Evolutionary conservation across 352 stramenopile species (phyloP), one percentile per base, ranked within the genome.

Genomic region (Pythium guiyangense): DNA sequence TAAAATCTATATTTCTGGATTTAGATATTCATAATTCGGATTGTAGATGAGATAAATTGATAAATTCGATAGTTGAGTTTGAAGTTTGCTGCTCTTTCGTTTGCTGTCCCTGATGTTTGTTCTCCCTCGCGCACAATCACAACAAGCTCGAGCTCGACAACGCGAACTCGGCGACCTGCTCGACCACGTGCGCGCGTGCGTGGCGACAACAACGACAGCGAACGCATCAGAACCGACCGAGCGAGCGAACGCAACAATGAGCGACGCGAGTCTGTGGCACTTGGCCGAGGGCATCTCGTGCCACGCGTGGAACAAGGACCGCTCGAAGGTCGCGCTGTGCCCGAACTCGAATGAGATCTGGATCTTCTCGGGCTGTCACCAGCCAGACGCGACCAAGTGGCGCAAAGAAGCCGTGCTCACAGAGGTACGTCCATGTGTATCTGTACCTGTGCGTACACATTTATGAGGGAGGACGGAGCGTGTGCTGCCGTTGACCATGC

Each of bases 321-420:
- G 83, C 44, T 89, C 84, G 43, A 94, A 95, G 65, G 59, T 97
- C 35, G 91, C 91, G 50, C 74, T 97, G n/a, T 94, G 84, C 69
- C 88, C 91, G 31, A 97, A 97, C 73, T 83, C 82, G 58, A 97
- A 97, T 69, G 86, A 96, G 60, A 94, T 97, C 64, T 94, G 88
- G 79, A 96, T 97, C 69, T 97, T 88, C 71, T 87, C 82, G 49
- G 82, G 82, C 57, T 96, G 86, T 67, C 82, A 89, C 42, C 65
- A 78, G 40, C 47, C 74, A 1, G 87, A 97, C 42, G 77, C 73
- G 50, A 66, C 74, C 63, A 80, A 93, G 59, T 96, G 83, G 86
- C 84, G 84, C 62, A 90, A 84, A 62, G 86, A 92, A 49, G 80
- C 82, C 29, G 78, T 96, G 62, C 79, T 95, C 39, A 89, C 81